A percentile compares a stretch with the other conserved stretches of the same genome.
Evolutionary conservation across 805 yeast genomes (phyloP).

Genomic region (Peterozyma xylosa): DNA sequence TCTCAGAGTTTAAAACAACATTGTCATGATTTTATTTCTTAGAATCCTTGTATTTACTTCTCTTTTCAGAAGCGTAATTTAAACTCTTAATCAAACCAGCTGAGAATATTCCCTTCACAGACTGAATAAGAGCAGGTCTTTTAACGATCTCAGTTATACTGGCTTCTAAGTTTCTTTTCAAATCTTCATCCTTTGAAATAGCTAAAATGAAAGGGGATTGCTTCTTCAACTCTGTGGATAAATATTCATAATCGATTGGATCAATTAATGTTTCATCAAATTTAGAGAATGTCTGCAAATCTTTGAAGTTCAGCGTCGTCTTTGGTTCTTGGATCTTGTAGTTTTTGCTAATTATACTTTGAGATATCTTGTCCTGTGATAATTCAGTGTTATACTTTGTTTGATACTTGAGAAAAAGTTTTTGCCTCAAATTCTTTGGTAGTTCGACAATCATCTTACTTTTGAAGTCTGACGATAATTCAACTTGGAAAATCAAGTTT

Average conservation of each 20-base stretch:
- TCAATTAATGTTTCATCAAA: slow-evolving; percentile 16
- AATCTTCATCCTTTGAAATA: slow-evolving; percentile 34
- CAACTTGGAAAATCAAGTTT: slow-evolving; percentile 16
- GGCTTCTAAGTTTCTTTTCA: slow-evolving; percentile 25
- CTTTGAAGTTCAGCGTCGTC: slow-evolving; percentile 13
- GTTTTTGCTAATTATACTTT: slow-evolving; percentile 12
- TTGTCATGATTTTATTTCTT: background rate
- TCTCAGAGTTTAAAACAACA: too few species aligned
- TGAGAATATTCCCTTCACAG: slow-evolving; percentile 75
- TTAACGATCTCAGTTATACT: slow-evolving; percentile 51
- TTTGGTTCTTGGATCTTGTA: background rate
- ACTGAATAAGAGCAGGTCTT: slow-evolving; percentile 67
- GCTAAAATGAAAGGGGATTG: slow-evolving; percentile 27
- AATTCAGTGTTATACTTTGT: slow-evolving; percentile 16
- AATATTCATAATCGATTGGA: slow-evolving; percentile 24
- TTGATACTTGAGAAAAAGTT: slow-evolving; percentile 23
- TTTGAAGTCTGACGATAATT: slow-evolving; percentile 24
- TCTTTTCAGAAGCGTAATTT: slow-evolving; percentile 72
- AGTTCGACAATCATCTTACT: slow-evolving; percentile 39
- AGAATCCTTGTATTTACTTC: slow-evolving; percentile 22
- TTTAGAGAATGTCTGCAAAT: slow-evolving; percentile 13
- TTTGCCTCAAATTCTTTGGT: slow-evolving; percentile 41
- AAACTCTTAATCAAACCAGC: slow-evolving; percentile 74
- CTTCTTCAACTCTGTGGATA: slow-evolving; percentile 16
- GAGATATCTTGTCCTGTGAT: slow-evolving; percentile 22